These are phyloP conservation scores for Spiraea crenata DNA, from an alignment of 331 rosid genomes.

Conservation along the genomic window DNA sequence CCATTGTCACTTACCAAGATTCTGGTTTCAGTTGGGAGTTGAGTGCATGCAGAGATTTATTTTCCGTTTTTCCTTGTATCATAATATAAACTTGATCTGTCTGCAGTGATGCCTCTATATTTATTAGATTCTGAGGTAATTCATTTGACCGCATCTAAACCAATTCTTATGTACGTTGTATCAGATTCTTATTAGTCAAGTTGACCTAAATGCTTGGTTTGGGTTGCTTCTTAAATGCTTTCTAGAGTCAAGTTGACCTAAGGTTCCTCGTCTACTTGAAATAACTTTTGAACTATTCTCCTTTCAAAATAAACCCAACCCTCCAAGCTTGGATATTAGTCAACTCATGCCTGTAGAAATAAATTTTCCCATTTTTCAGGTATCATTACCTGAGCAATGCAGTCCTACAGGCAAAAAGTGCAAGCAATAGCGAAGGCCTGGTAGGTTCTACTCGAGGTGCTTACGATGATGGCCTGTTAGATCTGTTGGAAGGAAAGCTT, in stretches of 20 bases:
- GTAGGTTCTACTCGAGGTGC: conserved; percentile 62
- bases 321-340: neutral
- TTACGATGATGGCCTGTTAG: conserved; percentile 76
- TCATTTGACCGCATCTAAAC: neutral
- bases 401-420: conserved; percentile 87
- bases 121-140: neutral
- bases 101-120: neutral
- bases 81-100: neutral
- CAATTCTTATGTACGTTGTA: neutral
- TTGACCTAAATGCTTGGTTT: neutral
- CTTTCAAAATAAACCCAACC: neutral
- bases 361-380: conserved; percentile 45
- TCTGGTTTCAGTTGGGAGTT: neutral
- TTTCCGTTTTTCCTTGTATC: neutral
- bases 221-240: neutral
- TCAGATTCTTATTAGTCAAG: neutral
- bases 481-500: conserved; percentile 97
- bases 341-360: neutral
- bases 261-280: too few relatives aligned
- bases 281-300: neutral
- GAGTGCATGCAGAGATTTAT: neutral
- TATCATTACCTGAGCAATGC: conserved; percentile 91
- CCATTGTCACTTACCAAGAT: neutral
- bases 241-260: neutral
- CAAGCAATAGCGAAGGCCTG: conserved; percentile 59